Percentiles rank a stretch among this genome's conserved stretches.
phyloP scores from a whole-genome alignment of 2,329 filamentous ascomycete species.

The Neonectria sp. region DNA sequence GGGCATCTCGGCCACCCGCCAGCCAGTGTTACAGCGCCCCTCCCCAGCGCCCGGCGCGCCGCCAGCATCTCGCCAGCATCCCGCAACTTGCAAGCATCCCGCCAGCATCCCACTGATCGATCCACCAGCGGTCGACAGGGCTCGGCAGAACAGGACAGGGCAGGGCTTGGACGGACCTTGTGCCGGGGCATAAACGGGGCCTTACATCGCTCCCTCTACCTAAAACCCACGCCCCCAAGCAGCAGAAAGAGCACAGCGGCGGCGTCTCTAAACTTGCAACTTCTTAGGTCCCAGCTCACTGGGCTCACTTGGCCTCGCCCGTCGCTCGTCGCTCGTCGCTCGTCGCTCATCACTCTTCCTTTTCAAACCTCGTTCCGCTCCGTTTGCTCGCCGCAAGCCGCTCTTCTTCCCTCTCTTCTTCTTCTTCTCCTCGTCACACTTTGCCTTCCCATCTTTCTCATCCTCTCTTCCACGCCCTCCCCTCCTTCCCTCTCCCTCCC shows the following conservation, averaged over 20 bases:
- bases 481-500: constrained; percentile 26
- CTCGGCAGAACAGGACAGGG: constrained; percentile 21
- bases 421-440: constrained; percentile 24
- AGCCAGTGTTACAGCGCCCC: constrained; percentile 22
- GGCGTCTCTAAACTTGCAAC: constrained; percentile 21
- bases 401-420: not conserved
- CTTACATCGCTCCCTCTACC: constrained; percentile 26
- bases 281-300: constrained; percentile 31
- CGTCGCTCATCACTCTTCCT: not conserved
- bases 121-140: constrained; percentile 32
- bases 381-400: not conserved
- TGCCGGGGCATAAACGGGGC: constrained; percentile 17
- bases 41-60: constrained; percentile 27
- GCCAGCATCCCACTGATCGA: constrained; percentile 13
- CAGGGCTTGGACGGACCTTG: constrained; percentile 5
- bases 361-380: constrained; percentile 21
- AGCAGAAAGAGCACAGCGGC: constrained; percentile 20
- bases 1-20: constrained; percentile 11
- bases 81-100: not conserved
- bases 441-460: constrained; percentile 10
- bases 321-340: not conserved
- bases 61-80: constrained; percentile 9
- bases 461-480: constrained; percentile 30
- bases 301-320: constrained; percentile 17
- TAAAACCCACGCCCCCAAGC: constrained; percentile 33